phyloP scores from a whole-genome alignment of 2,329 filamentous ascomycete genomes.

The Claviceps monticola region DNA sequence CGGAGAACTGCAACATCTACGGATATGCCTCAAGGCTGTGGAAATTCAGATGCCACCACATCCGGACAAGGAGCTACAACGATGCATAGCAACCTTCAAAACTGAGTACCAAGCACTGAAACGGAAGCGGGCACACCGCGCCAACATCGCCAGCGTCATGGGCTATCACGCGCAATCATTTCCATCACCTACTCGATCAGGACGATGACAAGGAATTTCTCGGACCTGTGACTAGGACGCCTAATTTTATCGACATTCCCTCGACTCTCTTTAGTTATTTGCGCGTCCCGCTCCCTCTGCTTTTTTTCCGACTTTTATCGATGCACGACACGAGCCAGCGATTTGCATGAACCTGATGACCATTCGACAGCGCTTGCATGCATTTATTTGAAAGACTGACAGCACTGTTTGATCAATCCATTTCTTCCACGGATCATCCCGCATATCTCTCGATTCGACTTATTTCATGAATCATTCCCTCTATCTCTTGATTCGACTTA shows the following conservation, averaged over 20 bases:
- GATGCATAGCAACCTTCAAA: conserved; percentile 48
- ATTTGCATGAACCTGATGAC: conserved; percentile 4
- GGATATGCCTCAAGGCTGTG: conserved; percentile 48
- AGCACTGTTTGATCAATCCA: neutral
- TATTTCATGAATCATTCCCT: no score
- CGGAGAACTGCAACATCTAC: conserved; percentile 45
- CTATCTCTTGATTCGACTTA: no score
- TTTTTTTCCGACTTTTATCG: neutral
- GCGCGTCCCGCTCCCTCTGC: neutral
- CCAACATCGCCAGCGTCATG: conserved; percentile 15
- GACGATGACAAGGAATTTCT: neutral
- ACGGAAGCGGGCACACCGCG: conserved; percentile 25
- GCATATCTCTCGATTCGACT: neutral
- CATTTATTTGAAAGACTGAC: neutral
- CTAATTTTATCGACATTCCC: neutral
- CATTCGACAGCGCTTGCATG: neutral
- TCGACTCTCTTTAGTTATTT: neutral
- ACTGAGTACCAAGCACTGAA: conserved; percentile 40
- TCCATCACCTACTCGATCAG: conserved; percentile 9
- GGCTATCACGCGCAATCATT: conserved; percentile 15
- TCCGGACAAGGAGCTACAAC: conserved; percentile 40
- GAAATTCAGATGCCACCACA: conserved; percentile 42
- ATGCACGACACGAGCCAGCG: conserved; percentile 3
- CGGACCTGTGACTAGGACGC: neutral
- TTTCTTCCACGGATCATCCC: neutral